Conservation (phyloP, 2,329 filamentous ascomycete genomes). For the Calonectria fujianensis region DNA sequence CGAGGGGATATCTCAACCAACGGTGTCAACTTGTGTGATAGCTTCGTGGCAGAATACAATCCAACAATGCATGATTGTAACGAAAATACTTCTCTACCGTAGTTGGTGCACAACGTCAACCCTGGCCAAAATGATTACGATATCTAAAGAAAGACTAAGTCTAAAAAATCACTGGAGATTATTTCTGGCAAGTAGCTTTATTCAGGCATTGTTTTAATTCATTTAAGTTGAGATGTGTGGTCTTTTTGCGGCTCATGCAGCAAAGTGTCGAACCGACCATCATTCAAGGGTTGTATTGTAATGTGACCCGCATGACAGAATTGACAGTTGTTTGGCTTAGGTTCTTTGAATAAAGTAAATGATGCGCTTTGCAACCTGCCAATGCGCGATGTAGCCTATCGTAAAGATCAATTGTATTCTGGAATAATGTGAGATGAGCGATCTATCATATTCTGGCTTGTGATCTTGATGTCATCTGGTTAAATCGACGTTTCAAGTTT, state of each 20-base stretch:
- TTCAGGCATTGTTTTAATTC: too few species aligned
- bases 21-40: neutral
- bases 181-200: too few species aligned
- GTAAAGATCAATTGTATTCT: neutral
- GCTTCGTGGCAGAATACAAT: neutral
- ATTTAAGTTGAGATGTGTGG: too few species aligned
- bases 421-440: neutral
- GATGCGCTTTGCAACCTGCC: neutral
- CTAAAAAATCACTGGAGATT: too few species aligned
- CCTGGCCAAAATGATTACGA: too few species aligned
- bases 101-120: too few species aligned
- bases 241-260: too few species aligned
- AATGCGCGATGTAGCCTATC: neutral
- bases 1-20: neutral
- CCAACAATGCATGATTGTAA: too few species aligned
- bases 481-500: neutral
- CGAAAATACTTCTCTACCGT: too few species aligned
- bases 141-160: too few species aligned
- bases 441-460: neutral
- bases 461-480: neutral
- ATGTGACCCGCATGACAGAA: neutral
- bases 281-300: neutral
- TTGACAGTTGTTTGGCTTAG: neutral
- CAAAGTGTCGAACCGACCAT: too few species aligned
- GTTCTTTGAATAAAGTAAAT: neutral